Evolutionary conservation across 345 rosid genomes (phyloP).

Genomic region (Citrus sp.): DNA sequence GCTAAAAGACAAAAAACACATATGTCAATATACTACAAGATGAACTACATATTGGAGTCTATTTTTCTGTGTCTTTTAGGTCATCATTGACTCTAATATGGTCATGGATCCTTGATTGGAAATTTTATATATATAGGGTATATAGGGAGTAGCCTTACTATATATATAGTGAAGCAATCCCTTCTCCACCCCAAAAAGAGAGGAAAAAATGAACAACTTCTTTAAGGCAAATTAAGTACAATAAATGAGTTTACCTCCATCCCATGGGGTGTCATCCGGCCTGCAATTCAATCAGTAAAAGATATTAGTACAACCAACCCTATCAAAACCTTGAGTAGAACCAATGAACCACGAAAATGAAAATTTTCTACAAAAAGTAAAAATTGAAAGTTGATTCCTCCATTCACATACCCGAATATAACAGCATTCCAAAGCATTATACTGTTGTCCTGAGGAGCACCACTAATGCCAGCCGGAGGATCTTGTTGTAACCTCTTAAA

Average conservation of each 20-base stretch:
- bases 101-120: too few species aligned
- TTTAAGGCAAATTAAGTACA: not conserved
- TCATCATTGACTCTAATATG: too few species aligned
- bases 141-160: too few species aligned
- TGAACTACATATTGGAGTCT: too few species aligned
- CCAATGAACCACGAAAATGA: not conserved
- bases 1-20: too few species aligned
- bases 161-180: not conserved
- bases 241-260: constrained; percentile 48
- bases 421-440: constrained; percentile 76
- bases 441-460: constrained; percentile 70
- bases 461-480: constrained; percentile 73
- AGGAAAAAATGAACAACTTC: not conserved
- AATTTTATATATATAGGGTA: too few species aligned
- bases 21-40: too few species aligned
- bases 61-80: too few species aligned
- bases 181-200: not conserved
- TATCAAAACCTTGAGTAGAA: not conserved
- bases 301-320: constrained; percentile 2
- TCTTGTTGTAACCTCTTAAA: constrained; percentile 74
- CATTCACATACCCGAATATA: constrained; percentile 56
- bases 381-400: not conserved
- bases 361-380: not conserved
- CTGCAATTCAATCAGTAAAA: constrained; percentile 29
- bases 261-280: constrained; percentile 79